Evolutionary conservation across 306 rosid genomes (phyloP).

Genomic region (Ormosia emarginata): DNA sequence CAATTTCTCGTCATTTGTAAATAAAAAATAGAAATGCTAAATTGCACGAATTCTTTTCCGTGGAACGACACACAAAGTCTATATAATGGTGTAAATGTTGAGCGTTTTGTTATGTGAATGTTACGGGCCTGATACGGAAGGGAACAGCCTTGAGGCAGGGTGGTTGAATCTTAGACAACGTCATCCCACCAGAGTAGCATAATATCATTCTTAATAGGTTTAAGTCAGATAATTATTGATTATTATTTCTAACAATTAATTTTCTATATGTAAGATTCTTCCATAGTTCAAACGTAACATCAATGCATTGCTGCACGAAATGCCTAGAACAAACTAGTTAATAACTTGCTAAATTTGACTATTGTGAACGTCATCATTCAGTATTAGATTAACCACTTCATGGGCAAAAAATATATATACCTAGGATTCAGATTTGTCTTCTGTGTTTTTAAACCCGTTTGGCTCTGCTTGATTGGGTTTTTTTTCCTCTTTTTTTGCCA

Average conservation of each 20-base stretch:
- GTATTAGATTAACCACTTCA: not conserved
- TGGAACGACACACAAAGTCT: too few relatives aligned
- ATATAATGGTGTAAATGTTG: too few relatives aligned
- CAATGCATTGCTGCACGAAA: conserved; percentile 30
- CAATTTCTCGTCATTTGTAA: conserved; percentile 18
- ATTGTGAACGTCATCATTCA: not conserved
- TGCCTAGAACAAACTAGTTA: conserved; percentile 14
- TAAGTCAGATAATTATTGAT: not conserved
- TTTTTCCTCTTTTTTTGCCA: not conserved
- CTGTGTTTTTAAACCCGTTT: not conserved
- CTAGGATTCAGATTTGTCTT: not conserved
- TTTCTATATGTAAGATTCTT: conserved; percentile 7
- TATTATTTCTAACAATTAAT: not conserved
- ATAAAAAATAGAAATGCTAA: not conserved
- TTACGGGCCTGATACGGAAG: conserved; percentile 5
- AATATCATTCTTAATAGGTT: not conserved
- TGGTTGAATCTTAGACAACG: conserved; percentile 2
- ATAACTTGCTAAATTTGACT: conserved; percentile 31
- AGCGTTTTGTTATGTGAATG: not conserved
- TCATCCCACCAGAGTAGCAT: conserved; percentile 16
- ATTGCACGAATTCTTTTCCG: too few relatives aligned
- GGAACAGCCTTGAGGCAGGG: not conserved
- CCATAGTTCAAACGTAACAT: conserved; percentile 27
- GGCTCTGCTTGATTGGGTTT: not conserved
- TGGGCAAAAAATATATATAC: not conserved